Evolutionary conservation across 2,329 filamentous ascomycete species (phyloP), one percentile per base, ranked within the genome.

Genomic region (Fusarium sp.): DNA sequence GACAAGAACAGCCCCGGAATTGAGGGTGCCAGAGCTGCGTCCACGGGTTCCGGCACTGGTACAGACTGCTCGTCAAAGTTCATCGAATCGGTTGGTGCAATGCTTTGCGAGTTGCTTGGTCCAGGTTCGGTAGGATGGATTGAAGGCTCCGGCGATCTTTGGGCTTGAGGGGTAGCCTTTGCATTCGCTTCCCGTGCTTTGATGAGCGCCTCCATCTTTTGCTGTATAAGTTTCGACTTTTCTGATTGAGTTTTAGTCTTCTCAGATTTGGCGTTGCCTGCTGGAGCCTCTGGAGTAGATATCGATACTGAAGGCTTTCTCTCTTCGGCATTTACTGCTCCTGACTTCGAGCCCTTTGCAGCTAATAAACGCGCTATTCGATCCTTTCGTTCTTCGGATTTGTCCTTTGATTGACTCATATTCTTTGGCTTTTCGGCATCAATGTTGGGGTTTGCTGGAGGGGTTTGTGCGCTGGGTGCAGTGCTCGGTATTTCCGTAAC

Each of bases 141-240:
- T 39, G 47, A 34, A 28, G 41, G 26, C 28, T 47, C 43, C 26
- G 52, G 38, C 6, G 38, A 22, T 28, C 28, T 10, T 13, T 24
- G 50, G 12, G 35, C 36, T 15, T 51, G 45, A 24, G 50, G 9
- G 10, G 53, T 25, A 35, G 50, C 51, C 25, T 75, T 75, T 35
- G 75, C 73, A 43, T 75, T 76, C 6, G 75, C 77, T 69, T 83
- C 80, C 29, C 84, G 79, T 32, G 82, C 79, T 67, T 86, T 88
- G 66, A 87, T 87, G 22, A 95, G 78, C 22, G 89, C 89, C 58
- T 92, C 91, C 71, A 96, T 88, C 66, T 92, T 92, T 72, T 92
- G 86, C 64, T 91, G 87, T 42, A 93, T 82, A 29, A 93, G 78
- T 56, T 83, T 84, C 54, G 91, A 91, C 58, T 91, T 96, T 64